Base-by-base conservation (phyloP, 2,329 filamentous ascomycete genomes). In the Meredithiella fracta region DNA sequence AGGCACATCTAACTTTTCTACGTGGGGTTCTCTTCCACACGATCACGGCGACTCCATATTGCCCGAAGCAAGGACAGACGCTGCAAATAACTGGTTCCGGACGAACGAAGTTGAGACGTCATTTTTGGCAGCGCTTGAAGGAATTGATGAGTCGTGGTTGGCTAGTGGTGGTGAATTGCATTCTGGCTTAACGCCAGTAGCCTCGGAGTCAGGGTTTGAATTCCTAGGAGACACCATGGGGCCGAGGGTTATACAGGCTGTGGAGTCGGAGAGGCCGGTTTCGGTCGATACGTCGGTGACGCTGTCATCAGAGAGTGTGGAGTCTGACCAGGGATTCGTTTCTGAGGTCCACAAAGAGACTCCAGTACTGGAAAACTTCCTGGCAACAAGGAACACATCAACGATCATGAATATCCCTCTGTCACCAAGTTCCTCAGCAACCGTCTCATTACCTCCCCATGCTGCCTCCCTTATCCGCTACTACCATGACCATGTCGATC, bases 401-500 rank as follows among this genome's bases (percentile, higher is more conserved):
- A 5, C 29, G 11, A 11, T 34, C 11, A 34, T 34, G 29, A 34
- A 11, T 22, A 20, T 22, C n/a, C 40, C 40, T 9, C 20, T n/a
- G 40, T 7, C 40, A 44, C 40, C n/a, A 4, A 34, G 29, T 34
- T n/a, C 40, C 8, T 44, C n/a, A 20, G 15, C 40, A 7, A n/a
- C 7, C 40, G 15, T 44, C 2, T n/a, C 40, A 15, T 34, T 61
- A 8, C 60, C 59, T 8, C 47, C 49, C 49, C 47, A 67, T 40
- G 62, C 66, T 1, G 62, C 62, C 1, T 47, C 67, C 6, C 61
- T 68, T 3, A 51, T 34, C 11, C 62, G 64, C 0, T 65, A 66
- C 54, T 65, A 66, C 51, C 64, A 62, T 47, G 54, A 60, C 23
- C 57, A 61, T 29, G 64, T 61, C 55, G 61, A 69, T 1, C 63